A percentile compares a stretch with the other conserved stretches of the same genome.
These are phyloP conservation scores for Elsinoe arachidis DNA, from an alignment of 2,329 filamentous ascomycete genomes.

Conservation along the genomic window DNA sequence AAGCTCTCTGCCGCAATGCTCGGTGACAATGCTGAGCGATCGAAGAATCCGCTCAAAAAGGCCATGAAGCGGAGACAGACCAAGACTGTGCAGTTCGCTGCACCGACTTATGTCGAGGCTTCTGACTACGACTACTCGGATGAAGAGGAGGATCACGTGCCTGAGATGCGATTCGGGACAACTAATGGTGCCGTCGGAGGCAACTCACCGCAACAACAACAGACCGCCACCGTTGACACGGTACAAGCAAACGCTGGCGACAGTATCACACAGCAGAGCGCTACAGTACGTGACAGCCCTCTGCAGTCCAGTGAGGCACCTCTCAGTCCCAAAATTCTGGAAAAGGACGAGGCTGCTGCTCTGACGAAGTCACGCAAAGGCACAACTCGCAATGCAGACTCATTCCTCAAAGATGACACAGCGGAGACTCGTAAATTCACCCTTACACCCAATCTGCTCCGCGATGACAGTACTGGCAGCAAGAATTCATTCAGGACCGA, in stretches of 20 bases:
- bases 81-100: slow-evolving; percentile 79
- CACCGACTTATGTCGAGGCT: slow-evolving; percentile 80
- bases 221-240: neutral
- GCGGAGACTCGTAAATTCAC: slow-evolving; percentile 97
- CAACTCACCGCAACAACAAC: slow-evolving; percentile 11
- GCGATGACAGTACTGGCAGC: slow-evolving; percentile 56
- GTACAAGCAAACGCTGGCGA: neutral
- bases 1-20: slow-evolving; percentile 64
- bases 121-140: slow-evolving; percentile 79
- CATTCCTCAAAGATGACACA: slow-evolving; percentile 93
- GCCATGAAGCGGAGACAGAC: slow-evolving; percentile 72
- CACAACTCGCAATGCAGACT: slow-evolving; percentile 83
- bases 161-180: slow-evolving; percentile 18
- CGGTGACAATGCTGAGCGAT: slow-evolving; percentile 66
- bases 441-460: slow-evolving; percentile 81
- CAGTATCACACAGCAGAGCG: neutral
- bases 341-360: slow-evolving; percentile 28
- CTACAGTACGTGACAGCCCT: slow-evolving; percentile 2
- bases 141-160: slow-evolving; percentile 39
- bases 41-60: slow-evolving; percentile 73
- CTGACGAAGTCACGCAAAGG: slow-evolving; percentile 64
- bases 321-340: slow-evolving; percentile 26
- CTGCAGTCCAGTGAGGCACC: slow-evolving; percentile 23
- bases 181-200: slow-evolving; percentile 18
- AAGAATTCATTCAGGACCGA: slow-evolving; percentile 28